Conservation (phyloP, 305 asterid genomes). For the Fraxinus angustifolia region DNA sequence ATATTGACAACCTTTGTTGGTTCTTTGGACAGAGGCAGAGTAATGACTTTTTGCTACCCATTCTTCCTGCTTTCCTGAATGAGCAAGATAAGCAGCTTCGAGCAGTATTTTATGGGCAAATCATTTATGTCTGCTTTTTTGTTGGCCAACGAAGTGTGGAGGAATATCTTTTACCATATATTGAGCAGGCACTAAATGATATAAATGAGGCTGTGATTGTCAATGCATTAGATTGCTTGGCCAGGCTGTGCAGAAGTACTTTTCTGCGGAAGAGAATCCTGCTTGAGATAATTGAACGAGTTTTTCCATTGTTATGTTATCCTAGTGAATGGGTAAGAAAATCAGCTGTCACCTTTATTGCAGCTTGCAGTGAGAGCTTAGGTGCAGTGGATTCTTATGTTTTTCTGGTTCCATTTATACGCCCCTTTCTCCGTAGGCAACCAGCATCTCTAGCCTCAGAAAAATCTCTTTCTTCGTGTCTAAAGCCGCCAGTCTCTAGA, state of each 20-base stretch:
- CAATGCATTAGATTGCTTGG: slow-evolving; percentile 87
- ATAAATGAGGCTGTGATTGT: slow-evolving; percentile 80
- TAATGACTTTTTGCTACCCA: slow-evolving; percentile 87
- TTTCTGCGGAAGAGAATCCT: slow-evolving; percentile 80
- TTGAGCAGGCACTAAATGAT: slow-evolving; percentile 94
- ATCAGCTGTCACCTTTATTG: slow-evolving; percentile 71
- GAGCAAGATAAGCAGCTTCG: slow-evolving; percentile 96
- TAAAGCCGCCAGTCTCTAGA: slow-evolving; percentile 79
- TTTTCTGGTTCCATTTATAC: slow-evolving; percentile 84
- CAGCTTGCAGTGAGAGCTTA: slow-evolving; percentile 82
- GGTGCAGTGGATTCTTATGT: slow-evolving; percentile 97
- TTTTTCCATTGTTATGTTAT: slow-evolving; percentile 77
- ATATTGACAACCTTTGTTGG: slow-evolving; percentile 93
- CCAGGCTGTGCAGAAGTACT: slow-evolving; percentile 82
- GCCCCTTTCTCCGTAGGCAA: slow-evolving; percentile 82
- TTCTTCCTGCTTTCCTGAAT: slow-evolving; percentile 97
- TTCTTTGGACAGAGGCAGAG: slow-evolving; percentile 99
- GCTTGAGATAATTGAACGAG: slow-evolving; percentile 88
- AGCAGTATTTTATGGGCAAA: slow-evolving; percentile 92
- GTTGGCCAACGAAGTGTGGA: slow-evolving; percentile 98
- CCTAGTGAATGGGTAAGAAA: slow-evolving; percentile 96
- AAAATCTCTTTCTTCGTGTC: slow-evolving; percentile 69
- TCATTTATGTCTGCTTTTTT: slow-evolving; percentile 77
- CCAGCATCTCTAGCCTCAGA: slow-evolving; percentile 94
- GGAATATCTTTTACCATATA: slow-evolving; percentile 92